Conservation (phyloP, 495 filamentous ascomycete species). For the Aspergillus carlsbadensis region DNA sequence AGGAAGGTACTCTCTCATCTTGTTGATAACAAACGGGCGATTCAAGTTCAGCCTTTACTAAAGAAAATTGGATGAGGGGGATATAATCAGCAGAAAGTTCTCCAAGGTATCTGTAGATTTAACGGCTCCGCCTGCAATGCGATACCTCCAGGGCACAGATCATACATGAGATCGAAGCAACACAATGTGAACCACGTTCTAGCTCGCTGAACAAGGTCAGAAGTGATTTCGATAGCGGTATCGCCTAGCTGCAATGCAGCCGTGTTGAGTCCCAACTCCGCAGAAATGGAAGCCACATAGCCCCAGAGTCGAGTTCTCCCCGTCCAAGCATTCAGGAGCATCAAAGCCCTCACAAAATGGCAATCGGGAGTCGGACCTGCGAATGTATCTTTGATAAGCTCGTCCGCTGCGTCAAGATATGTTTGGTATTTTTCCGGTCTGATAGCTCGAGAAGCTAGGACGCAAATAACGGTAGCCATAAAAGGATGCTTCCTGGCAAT, state of each 20-base stretch:
- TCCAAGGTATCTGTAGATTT: too few species aligned
- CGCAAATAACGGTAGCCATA: conserved; percentile 5
- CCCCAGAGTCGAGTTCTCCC: neutral
- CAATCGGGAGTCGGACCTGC: neutral
- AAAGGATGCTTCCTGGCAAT: neutral
- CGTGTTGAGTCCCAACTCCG: conserved; percentile 1
- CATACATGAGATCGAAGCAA: conserved; percentile 5
- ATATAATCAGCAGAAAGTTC: too few species aligned
- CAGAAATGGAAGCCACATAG: neutral
- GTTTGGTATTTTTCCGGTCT: neutral
- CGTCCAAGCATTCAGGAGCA: neutral
- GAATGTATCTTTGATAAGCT: neutral
- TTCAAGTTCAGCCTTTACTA: neutral
- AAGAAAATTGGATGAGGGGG: neutral
- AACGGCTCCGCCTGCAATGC: too few species aligned
- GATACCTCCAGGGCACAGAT: too few species aligned
- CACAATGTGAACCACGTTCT: conserved; percentile 4
- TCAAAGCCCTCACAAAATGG: neutral
- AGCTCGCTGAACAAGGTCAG: neutral
- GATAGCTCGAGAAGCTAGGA: neutral
- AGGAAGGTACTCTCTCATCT: conserved; percentile 1
- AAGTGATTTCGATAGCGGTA: neutral
- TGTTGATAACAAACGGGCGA: conserved; percentile 1
- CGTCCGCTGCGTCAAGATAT: neutral
- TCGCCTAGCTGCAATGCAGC: neutral